Percentiles rank a stretch among this genome's conserved stretches.
These are phyloP conservation scores for Cyclocybe aegerita DNA, from an alignment of 768 basidiomycete species.

Conservation along the genomic window DNA sequence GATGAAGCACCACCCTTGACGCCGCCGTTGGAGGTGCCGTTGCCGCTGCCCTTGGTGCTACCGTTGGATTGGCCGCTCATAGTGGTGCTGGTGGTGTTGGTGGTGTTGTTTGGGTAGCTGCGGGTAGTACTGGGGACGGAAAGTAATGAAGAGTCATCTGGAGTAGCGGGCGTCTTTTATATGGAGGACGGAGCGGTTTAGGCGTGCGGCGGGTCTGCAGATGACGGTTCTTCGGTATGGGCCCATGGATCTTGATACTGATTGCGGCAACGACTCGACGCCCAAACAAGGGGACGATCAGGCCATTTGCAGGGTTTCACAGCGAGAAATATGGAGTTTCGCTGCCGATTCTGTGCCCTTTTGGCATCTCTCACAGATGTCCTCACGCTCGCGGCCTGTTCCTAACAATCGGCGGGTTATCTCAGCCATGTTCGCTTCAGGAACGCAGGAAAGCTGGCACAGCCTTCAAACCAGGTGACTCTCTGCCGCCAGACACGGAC, in stretches of 20 bases:
- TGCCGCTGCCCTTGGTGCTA: slow-evolving; percentile 29
- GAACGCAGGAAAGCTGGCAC: slow-evolving; percentile 18
- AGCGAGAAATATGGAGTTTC: slow-evolving; percentile 29
- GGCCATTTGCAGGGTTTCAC: slow-evolving; percentile 29
- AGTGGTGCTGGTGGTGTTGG: slow-evolving; percentile 11
- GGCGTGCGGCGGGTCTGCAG: slow-evolving; percentile 20
- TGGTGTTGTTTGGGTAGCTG: slow-evolving; percentile 9
- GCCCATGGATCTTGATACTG: slow-evolving; percentile 33
- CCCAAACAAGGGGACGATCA: slow-evolving; percentile 34
- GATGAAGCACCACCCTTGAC: slow-evolving; percentile 51
- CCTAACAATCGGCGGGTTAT: slow-evolving; percentile 33
- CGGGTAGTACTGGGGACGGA: slow-evolving; percentile 12
- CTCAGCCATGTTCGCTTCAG: slow-evolving; percentile 24
- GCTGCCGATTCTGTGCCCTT: slow-evolving; percentile 19
- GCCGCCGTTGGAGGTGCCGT: slow-evolving; percentile 29
- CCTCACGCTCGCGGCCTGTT: slow-evolving; percentile 16
- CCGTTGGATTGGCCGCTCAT: slow-evolving; percentile 43
- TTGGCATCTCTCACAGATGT: slow-evolving; percentile 18
- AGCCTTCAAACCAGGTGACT: slow-evolving; percentile 11
- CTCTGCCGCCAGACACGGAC: slow-evolving; percentile 27
- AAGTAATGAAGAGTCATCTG: slow-evolving; percentile 32
- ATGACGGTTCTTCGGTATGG: slow-evolving; percentile 2
- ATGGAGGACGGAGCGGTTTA: slow-evolving; percentile 26
- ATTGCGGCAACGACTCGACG: slow-evolving; percentile 36
- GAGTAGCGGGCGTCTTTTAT: slow-evolving; percentile 20